These are phyloP conservation scores for Amanita fuliginea DNA, from an alignment of 768 basidiomycete species.

Conservation along the genomic window DNA sequence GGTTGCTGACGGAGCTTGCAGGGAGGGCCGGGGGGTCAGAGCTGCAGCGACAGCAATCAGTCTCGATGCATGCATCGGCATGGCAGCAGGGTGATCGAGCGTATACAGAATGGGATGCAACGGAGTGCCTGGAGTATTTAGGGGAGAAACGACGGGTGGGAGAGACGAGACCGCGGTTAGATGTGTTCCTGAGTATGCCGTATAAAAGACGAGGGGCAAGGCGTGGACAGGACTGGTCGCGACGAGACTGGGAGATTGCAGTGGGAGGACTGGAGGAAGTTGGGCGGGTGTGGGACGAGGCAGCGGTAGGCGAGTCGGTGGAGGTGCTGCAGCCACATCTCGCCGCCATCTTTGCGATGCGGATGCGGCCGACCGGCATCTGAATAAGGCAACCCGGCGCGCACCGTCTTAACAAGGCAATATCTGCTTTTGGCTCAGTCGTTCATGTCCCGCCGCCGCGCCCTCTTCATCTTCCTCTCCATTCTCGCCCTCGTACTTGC, in stretches of 20 bases:
- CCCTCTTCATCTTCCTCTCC: slow-evolving; percentile 31
- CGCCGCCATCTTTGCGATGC: slow-evolving; percentile 32
- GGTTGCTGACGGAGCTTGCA: slow-evolving; percentile 47
- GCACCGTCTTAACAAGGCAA: neutral
- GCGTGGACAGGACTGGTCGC: slow-evolving; percentile 67
- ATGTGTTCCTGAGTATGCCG: slow-evolving; percentile 40
- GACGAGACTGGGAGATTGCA: slow-evolving; percentile 52
- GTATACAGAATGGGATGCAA: slow-evolving; percentile 38
- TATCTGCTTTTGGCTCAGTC: neutral
- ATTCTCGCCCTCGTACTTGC: slow-evolving; percentile 67
- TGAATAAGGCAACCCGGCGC: slow-evolving; percentile 5
- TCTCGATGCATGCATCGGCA: slow-evolving; percentile 48
- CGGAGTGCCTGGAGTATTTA: slow-evolving; percentile 51
- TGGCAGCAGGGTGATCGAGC: slow-evolving; percentile 27
- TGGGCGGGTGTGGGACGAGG: slow-evolving; percentile 42
- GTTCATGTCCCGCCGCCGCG: slow-evolving; percentile 34
- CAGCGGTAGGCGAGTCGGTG: slow-evolving; percentile 39
- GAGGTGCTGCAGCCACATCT: slow-evolving; percentile 37
- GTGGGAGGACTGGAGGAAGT: slow-evolving; percentile 34
- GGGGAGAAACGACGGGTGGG: slow-evolving; percentile 22
- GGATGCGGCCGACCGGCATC: slow-evolving; percentile 27
- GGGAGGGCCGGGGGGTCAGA: slow-evolving; percentile 40
- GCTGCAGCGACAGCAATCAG: slow-evolving; percentile 22
- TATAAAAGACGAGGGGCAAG: slow-evolving; percentile 40
- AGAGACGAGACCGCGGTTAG: slow-evolving; percentile 32